Evolutionary conservation across 2,329 filamentous ascomycete species (phyloP).

Genomic region (Monilinia polystroma): DNA sequence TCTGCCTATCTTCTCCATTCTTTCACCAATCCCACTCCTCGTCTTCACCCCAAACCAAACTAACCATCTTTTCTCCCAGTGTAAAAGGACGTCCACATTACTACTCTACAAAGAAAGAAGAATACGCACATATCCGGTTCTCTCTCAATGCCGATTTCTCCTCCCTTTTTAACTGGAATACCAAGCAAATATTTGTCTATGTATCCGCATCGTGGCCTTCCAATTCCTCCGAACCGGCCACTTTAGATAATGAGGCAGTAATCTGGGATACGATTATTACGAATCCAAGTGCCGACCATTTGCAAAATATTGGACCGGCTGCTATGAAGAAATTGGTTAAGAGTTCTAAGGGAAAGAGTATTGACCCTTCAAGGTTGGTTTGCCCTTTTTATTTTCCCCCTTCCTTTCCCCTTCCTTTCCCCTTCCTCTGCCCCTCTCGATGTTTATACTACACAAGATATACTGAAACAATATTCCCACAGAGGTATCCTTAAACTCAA

Average conservation of each 20-base stretch:
- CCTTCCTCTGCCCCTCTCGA: background rate
- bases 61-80: slow-evolving; percentile 45
- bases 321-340: slow-evolving; percentile 61
- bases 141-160: slow-evolving; percentile 88
- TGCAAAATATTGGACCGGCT: slow-evolving; percentile 59
- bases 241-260: slow-evolving; percentile 65
- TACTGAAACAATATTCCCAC: slow-evolving; percentile 23
- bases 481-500: slow-evolving; percentile 74
- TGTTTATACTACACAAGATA: background rate
- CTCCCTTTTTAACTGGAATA: slow-evolving; percentile 98
- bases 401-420: background rate
- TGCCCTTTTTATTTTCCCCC: background rate
- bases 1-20: background rate
- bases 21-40: background rate
- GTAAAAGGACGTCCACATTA: slow-evolving; percentile 93
- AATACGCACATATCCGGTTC: slow-evolving; percentile 94
- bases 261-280: slow-evolving; percentile 98
- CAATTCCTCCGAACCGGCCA: slow-evolving; percentile 28
- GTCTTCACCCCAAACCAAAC: background rate
- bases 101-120: slow-evolving; percentile 88
- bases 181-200: slow-evolving; percentile 96
- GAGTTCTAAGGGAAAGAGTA: slow-evolving; percentile 58
- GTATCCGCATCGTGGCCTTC: slow-evolving; percentile 74
- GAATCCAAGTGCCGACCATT: slow-evolving; percentile 62
- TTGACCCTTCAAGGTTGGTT: slow-evolving; percentile 46